Evolutionary conservation across 495 filamentous ascomycete genomes (phyloP), one percentile per base, ranked within the genome.

Genomic region (Xylaria flabelliformis): DNA sequence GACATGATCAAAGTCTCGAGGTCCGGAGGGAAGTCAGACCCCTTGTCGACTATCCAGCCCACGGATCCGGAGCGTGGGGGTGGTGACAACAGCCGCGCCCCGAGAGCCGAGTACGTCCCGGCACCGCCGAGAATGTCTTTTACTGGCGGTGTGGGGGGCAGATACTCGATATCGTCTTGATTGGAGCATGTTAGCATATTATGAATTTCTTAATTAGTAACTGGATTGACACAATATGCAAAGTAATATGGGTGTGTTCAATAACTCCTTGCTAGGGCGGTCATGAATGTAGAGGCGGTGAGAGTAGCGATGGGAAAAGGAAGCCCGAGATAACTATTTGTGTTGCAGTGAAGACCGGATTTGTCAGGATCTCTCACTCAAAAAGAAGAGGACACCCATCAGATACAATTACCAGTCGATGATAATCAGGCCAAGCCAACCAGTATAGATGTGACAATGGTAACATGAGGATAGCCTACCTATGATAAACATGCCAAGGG

Each of bases 401-500:
- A 48, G 42, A 48, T 26, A 34, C 13, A 32, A 19, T 46, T 12
- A 39, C 5, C 8, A 42, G 19, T 42, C n/a, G 10, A 9, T 26
- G 24, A 50, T 34, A 32, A 36, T 9, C n/a, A 32, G 53, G 13
- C 17, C 29, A 8, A 64, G 32, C 17, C 9, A 17, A 26, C 26
- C 26, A 29, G 26, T 21, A 44, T 1, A 13, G 13, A 29, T 44
- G n/a, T 44, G 58, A 2, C 61, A 17, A 21, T 24, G 39, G 64
- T 8, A 36, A 64, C 46, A 48, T 29, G 46, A 42, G 32, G 61
- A 51, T 17, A 46, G 69, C 70, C 24, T 88, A 97, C 94, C 95
- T 69, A 98, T 92, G 62, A 97, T 97, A 76, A 97, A 95, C 95
- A 98, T 97, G 77, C 94, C 95, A 76, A 98, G 78, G 0, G 95